Evolutionary conservation across 2,329 filamentous ascomycete genomes (phyloP), one percentile per base, ranked within the genome.

Genomic region (Albifimbria verrucaria): DNA sequence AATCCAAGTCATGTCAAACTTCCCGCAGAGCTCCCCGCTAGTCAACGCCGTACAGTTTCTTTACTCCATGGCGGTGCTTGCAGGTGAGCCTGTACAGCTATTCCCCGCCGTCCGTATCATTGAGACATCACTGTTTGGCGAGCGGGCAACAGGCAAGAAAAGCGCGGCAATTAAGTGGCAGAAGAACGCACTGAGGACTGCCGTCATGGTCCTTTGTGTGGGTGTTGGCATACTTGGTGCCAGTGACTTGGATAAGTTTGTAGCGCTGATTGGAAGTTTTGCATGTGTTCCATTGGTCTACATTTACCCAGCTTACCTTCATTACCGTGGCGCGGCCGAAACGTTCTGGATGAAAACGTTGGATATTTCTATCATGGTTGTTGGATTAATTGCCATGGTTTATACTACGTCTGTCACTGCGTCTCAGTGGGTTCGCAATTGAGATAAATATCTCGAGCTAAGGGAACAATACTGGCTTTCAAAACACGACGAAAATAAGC

Each of bases 1-100:
- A 62, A 89, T 89, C 54, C 86, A 90, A 63, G 82, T 91, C 69
- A 89, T 91, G 65, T 84, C 85, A 70, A 90, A 90, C 68, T 90
- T 85, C 62, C 88, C 88, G 0, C 87, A 90, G 61, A 76, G 78
- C 59, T 87, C 80, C 68, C 79, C 80, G 52, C 76, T 90, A n/a
- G 88, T 91, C 73, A 90, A 91, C 58, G 82, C 83, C 0, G 86
- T 91, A 7, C 88, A 91, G 62, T 86, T 89, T 64, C 74, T 90
- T 49, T 91, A 91, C 72, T 85, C 86, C 4, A 68, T 90, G 22
- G 88, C 88, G 2, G 86, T 91, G 7, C 74, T 91, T n/a, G 85
- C 85, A 6, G 87, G 87, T 28, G 85, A 85, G 45, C 88, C 88
- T 0, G 87, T 91, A 2, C 88, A 91, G 68, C 77, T 90, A 45